Conservation (phyloP, 2,329 filamentous ascomycete species). For the Pyrenophora tritici-repentis region DNA sequence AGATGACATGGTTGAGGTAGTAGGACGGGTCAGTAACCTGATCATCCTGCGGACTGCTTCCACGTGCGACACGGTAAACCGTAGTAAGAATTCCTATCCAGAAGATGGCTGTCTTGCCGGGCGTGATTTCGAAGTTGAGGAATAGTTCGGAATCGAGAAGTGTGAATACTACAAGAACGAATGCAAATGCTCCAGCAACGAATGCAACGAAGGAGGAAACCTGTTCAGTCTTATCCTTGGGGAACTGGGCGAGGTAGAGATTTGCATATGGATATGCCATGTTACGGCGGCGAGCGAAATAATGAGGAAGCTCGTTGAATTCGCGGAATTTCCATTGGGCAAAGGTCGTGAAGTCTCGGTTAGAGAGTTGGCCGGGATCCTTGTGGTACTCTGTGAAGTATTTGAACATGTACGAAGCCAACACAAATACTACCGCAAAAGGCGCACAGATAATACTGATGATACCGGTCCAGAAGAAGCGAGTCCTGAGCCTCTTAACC, state of each 20-base stretch:
- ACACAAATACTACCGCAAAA: slow-evolving; percentile 81
- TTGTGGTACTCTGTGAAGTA: slow-evolving; percentile 98
- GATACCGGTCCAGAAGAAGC: slow-evolving; percentile 81
- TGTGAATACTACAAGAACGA: slow-evolving; percentile 81
- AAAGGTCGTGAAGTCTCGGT: slow-evolving; percentile 86
- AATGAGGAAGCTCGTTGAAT: slow-evolving; percentile 93
- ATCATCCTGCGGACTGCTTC: slow-evolving; percentile 80
- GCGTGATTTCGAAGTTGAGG: slow-evolving; percentile 87
- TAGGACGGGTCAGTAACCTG: slow-evolving; percentile 93
- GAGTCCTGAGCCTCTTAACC: slow-evolving; percentile 74
- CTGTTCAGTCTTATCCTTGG: slow-evolving; percentile 90
- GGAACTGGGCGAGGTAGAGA: slow-evolving; percentile 93
- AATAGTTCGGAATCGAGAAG: slow-evolving; percentile 91
- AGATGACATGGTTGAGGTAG: slow-evolving; percentile 83
- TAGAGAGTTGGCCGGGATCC: slow-evolving; percentile 84
- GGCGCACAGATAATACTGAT: slow-evolving; percentile 87
- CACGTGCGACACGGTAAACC: slow-evolving; percentile 81
- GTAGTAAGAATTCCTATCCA: slow-evolving; percentile 83
- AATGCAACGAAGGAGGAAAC: slow-evolving; percentile 84
- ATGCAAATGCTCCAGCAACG: slow-evolving; percentile 81
- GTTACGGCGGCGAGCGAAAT: slow-evolving; percentile 86
- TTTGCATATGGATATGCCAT: slow-evolving; percentile 95
- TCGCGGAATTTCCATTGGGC: slow-evolving; percentile 98
- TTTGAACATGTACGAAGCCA: slow-evolving; percentile 89
- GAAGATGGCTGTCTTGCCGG: slow-evolving; percentile 85